Evolutionary conservation across 2,329 filamentous ascomycete genomes (phyloP).

Genomic region (Coleophoma crateriformis): DNA sequence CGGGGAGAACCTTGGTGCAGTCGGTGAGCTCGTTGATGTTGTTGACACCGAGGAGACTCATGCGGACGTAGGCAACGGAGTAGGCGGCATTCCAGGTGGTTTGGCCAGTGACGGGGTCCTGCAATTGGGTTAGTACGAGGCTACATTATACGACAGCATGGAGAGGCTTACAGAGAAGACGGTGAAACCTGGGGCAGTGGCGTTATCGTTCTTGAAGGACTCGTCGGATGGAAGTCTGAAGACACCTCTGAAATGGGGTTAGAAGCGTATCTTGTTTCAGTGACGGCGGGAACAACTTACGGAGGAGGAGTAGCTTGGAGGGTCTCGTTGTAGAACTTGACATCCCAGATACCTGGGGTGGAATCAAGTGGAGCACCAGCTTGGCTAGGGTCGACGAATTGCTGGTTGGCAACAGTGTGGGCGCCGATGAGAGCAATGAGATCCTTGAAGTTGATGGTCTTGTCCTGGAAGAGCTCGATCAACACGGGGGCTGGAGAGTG

Average conservation of each 20-base stretch:
- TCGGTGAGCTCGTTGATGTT: constrained; percentile 51
- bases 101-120: background rate
- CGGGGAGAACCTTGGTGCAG: constrained; percentile 46
- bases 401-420: constrained; percentile 45
- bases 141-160: constrained; percentile 31
- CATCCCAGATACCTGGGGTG: constrained; percentile 48
- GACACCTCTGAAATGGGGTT: constrained; percentile 20
- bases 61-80: constrained; percentile 44
- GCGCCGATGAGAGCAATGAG: constrained; percentile 50
- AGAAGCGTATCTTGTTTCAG: background rate
- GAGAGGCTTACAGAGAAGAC: constrained; percentile 5
- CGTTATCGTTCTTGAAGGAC: constrained; percentile 30
- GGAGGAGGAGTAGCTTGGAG: constrained; percentile 25
- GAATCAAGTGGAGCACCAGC: constrained; percentile 43
- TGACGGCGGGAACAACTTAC: background rate
- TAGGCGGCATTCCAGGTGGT: constrained; percentile 33
- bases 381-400: constrained; percentile 33
- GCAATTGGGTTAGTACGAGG: background rate
- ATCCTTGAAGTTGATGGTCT: constrained; percentile 45
- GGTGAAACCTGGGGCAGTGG: constrained; percentile 7
- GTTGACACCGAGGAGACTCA: constrained; percentile 49
- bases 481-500: constrained; percentile 40
- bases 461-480: constrained; percentile 42
- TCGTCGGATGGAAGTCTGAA: constrained; percentile 38
- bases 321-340: constrained; percentile 41